These are phyloP conservation scores for Dactylellina cionopaga DNA, from an alignment of 2,329 filamentous ascomycete species.

Conservation along the genomic window DNA sequence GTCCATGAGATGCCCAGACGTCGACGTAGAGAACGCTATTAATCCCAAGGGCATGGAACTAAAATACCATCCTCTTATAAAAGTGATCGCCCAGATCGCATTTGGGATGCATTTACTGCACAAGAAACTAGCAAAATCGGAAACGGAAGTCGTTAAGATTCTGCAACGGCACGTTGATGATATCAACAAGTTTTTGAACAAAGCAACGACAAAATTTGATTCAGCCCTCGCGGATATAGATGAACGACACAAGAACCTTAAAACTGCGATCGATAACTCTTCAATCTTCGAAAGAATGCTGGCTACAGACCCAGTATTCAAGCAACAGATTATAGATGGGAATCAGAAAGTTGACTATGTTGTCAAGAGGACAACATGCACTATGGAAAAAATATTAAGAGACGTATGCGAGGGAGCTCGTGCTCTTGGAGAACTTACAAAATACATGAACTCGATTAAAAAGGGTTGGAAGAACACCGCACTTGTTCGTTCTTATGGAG, in stretches of 20 bases:
- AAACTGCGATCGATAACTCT: constrained; percentile 80
- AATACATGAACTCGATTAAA: constrained; percentile 76
- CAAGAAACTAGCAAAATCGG: constrained; percentile 85
- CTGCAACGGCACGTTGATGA: constrained; percentile 93
- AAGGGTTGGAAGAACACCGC: constrained; percentile 71
- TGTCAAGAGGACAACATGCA: constrained; percentile 77
- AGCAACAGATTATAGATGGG: constrained; percentile 81
- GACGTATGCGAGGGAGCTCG: constrained; percentile 82
- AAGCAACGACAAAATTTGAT: constrained; percentile 83
- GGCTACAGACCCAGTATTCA: constrained; percentile 78
- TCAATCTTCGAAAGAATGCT: constrained; percentile 87
- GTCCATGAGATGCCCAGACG: constrained; percentile 72
- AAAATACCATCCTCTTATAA: constrained; percentile 85
- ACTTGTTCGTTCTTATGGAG: constrained; percentile 77
- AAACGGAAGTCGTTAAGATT: constrained; percentile 86
- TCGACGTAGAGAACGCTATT: constrained; percentile 75
- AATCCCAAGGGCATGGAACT: constrained; percentile 82
- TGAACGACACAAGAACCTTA: constrained; percentile 80
- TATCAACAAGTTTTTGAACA: constrained; percentile 88
- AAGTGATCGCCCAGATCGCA: constrained; percentile 88
- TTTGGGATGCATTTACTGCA: constrained; percentile 92
- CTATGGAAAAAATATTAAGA: constrained; percentile 79
- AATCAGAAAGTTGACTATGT: constrained; percentile 94
- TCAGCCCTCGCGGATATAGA: constrained; percentile 80
- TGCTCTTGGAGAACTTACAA: constrained; percentile 78